These are phyloP conservation scores for Torulaspora maleeae DNA, from an alignment of 805 yeast species.

Conservation along the genomic window DNA sequence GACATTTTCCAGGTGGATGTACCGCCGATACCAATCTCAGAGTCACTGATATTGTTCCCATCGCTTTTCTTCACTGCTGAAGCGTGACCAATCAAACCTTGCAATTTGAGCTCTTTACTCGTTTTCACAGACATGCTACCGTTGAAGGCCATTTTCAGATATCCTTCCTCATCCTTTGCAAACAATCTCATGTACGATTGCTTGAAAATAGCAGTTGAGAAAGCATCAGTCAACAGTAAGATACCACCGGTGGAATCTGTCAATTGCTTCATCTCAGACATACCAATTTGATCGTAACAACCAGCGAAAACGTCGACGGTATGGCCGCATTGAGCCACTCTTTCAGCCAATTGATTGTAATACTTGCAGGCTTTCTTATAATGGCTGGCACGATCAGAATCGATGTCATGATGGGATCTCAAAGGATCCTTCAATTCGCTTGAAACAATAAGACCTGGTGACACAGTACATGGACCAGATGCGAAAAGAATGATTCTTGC, in stretches of 20 bases:
- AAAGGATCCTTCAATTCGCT: slow-evolving; percentile 91
- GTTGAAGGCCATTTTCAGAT: slow-evolving; percentile 83
- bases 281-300: slow-evolving; percentile 93
- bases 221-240: slow-evolving; percentile 81
- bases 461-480: slow-evolving; percentile 92
- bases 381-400: slow-evolving; percentile 83
- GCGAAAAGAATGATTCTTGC: slow-evolving; percentile 86
- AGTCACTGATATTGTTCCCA: slow-evolving; percentile 75
- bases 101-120: slow-evolving; percentile 77
- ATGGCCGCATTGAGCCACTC: slow-evolving; percentile 68
- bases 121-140: slow-evolving; percentile 85
- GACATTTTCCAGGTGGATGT: slow-evolving; percentile 86
- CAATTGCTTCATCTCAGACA: slow-evolving; percentile 85
- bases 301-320: slow-evolving; percentile 90
- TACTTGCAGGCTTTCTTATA: slow-evolving; percentile 80
- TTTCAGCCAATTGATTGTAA: slow-evolving; percentile 68
- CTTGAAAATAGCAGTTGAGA: slow-evolving; percentile 90
- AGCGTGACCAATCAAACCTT: slow-evolving; percentile 94
- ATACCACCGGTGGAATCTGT: slow-evolving; percentile 89
- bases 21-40: slow-evolving; percentile 92
- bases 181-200: slow-evolving; percentile 86
- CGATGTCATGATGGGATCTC: slow-evolving; percentile 95
- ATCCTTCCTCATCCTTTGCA: slow-evolving; percentile 82
- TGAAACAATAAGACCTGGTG: slow-evolving; percentile 92
- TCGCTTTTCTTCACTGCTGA: slow-evolving; percentile 61